Base-by-base conservation (phyloP, 352 stramenopile species). In the Phytophthora boehmeriae region DNA sequence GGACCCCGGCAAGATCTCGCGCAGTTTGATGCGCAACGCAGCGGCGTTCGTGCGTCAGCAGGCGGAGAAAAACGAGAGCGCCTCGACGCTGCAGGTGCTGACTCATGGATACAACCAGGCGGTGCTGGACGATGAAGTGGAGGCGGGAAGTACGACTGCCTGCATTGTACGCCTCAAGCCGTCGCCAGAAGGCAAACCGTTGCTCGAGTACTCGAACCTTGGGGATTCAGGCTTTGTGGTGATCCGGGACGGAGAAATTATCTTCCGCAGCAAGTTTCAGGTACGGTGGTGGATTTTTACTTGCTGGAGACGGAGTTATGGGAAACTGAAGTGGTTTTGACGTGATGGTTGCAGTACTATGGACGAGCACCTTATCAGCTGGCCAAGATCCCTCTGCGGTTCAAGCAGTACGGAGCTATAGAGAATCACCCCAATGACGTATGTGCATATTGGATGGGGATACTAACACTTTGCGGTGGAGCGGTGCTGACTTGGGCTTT, bases 181-280 rank as follows among this genome's bases (percentile, higher is more conserved):
- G 45, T 76, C 74, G 8, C 44, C 36, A 1, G 56, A 77, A 32
- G 77, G 76, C 23, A 71, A 70, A 16, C 75, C 76, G 1, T 46
- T 93, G 39, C 68, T 93, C n/a, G 75, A 90, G 62, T 93, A 90
- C 68, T 80, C 83, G 25, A 93, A 93, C 63, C 72, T 93, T 5
- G 83, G 83, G 44, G 83, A 93, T 57, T 93, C 83, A 32, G 83
- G 83, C 32, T 90, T 93, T 64, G 76, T 76, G 17, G 57, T 93
- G n/a, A 87, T 93, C 43, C 81, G 83, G 16, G 63, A 82, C 47
- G 81, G 75, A 38, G 52, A 66, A 3, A 76, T 93, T 17, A 51
- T 89, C 30, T 93, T 91, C 62, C 77, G 79, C 51, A 91, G 83
- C 71, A 82, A 87, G 56, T 93, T 90, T 41, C 83, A 92, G 54